Percentiles rank a stretch among this genome's conserved stretches.
These are phyloP conservation scores for Bothriochloa decipiens DNA, from an alignment of 176 grass and related monocot genomes.

Conservation along the genomic window DNA sequence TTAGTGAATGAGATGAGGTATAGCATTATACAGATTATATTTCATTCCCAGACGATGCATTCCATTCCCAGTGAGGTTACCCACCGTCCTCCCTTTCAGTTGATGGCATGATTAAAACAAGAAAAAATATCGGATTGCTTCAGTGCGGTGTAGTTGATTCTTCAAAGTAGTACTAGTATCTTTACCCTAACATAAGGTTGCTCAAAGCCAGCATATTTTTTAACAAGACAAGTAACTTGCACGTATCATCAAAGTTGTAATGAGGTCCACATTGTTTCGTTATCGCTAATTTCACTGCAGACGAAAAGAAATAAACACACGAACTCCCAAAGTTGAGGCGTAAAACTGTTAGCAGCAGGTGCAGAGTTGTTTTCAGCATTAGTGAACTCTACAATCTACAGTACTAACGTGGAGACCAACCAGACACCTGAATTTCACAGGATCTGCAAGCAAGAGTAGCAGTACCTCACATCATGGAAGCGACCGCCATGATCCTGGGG, in stretches of 20 bases:
- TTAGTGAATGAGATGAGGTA: neutral
- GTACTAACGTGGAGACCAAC: neutral
- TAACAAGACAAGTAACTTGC: neutral
- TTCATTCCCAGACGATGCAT: neutral
- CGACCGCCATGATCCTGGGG: too few relatives aligned
- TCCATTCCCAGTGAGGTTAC: neutral
- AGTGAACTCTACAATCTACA: neutral
- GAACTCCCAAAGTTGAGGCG: neutral
- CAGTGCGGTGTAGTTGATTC: neutral
- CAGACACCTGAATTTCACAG: neutral
- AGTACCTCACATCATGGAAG: neutral
- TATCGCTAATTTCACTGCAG: too few relatives aligned
- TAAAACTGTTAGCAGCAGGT: neutral
- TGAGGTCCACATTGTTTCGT: too few relatives aligned
- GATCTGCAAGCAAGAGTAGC: neutral
- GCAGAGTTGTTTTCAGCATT: neutral
- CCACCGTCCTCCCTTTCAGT: neutral
- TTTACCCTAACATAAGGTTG: neutral
- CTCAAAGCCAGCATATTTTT: neutral
- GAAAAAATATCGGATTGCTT: neutral
- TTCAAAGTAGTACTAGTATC: neutral
- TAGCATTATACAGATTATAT: neutral
- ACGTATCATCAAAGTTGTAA: neutral
- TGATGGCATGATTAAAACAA: neutral
- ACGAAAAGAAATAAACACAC: neutral